phyloP scores from a whole-genome alignment of 2,329 filamentous ascomycete species.

The Neonectria ditissima region DNA sequence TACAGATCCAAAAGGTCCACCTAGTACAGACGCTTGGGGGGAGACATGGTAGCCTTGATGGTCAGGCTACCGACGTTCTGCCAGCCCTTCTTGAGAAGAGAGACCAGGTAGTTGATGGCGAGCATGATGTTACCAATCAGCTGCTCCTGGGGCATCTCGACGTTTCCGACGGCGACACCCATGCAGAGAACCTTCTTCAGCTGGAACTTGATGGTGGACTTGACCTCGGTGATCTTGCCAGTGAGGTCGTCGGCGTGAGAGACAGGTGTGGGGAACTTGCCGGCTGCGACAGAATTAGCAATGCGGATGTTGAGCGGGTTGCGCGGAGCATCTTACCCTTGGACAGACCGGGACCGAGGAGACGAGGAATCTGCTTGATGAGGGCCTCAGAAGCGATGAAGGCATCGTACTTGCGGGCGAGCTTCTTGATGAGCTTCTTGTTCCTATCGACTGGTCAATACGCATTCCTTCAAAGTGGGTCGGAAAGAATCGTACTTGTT shows the following conservation, averaged over 20 bases:
- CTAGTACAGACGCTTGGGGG: conserved; percentile 98
- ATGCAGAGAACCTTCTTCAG: conserved; percentile 99
- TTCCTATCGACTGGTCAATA: conserved; percentile 65
- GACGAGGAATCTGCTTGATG: conserved; percentile 99
- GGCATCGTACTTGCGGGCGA: conserved; percentile 99
- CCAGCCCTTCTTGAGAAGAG: conserved; percentile 99
- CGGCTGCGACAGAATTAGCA: conserved; percentile 68
- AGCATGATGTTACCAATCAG: conserved; percentile 99
- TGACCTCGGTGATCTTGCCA: conserved; percentile 98
- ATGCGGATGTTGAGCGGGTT: background rate
- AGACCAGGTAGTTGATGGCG: conserved; percentile 99
- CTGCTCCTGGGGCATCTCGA: conserved; percentile 96
- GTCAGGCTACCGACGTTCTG: conserved; percentile 99
- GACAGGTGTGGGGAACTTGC: conserved; percentile 99
- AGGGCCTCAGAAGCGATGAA: conserved; percentile 97
- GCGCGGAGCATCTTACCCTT: conserved; percentile 74
- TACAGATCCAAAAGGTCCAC: conserved; percentile 42
- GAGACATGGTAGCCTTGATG: conserved; percentile 99
- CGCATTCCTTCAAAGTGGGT: too few relatives aligned
- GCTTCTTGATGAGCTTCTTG: conserved; percentile 99
- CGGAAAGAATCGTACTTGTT: conserved; percentile 72
- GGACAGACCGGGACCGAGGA: conserved; percentile 97
- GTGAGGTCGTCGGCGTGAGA: conserved; percentile 95
- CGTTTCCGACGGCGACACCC: conserved; percentile 99
- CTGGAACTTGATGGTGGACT: conserved; percentile 99